Evolutionary conservation across 2,329 filamentous ascomycete species (phyloP).

Genomic region (Phoma sp.): DNA sequence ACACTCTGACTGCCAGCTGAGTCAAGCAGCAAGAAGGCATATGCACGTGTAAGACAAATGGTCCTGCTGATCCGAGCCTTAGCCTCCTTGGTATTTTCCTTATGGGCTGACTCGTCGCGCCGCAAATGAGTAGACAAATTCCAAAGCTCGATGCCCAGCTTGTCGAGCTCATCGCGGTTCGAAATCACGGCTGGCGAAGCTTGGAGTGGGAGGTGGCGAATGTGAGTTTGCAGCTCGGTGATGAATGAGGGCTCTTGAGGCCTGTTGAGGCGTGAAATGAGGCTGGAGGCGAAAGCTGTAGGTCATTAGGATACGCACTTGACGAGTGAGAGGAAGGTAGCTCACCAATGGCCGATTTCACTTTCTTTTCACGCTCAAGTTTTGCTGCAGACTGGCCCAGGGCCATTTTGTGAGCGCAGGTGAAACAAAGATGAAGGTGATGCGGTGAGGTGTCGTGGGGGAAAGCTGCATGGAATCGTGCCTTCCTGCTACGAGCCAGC

Average conservation of each 20-base stretch:
- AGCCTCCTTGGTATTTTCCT: slow-evolving; percentile 45
- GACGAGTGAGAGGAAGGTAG: not conserved
- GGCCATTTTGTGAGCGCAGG: slow-evolving; percentile 29
- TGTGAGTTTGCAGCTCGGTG: slow-evolving; percentile 50
- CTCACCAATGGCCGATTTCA: slow-evolving; percentile 43
- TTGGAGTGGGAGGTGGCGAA: slow-evolving; percentile 50
- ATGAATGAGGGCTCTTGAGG: slow-evolving; percentile 30
- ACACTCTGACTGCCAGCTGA: slow-evolving; percentile 34
- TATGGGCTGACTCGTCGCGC: slow-evolving; percentile 24
- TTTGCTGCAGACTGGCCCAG: slow-evolving; percentile 28
- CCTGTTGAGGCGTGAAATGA: slow-evolving; percentile 34
- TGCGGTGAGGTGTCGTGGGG: not conserved
- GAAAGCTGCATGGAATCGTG: not conserved
- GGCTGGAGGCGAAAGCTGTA: slow-evolving; percentile 44
- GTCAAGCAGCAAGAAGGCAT: slow-evolving; percentile 74
- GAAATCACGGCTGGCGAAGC: slow-evolving; percentile 34
- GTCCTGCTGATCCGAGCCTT: slow-evolving; percentile 23
- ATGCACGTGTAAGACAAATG: slow-evolving; percentile 54
- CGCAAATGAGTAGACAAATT: slow-evolving; percentile 67
- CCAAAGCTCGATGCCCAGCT: slow-evolving; percentile 67
- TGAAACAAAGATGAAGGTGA: not conserved
- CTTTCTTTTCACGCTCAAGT: slow-evolving; percentile 47
- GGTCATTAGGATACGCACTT: slow-evolving; percentile 14
- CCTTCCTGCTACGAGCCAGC: slow-evolving; percentile 6
- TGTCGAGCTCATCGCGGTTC: slow-evolving; percentile 61